These are phyloP conservation scores for Lyophyllum shimeji DNA, from an alignment of 768 basidiomycete species.

Conservation along the genomic window DNA sequence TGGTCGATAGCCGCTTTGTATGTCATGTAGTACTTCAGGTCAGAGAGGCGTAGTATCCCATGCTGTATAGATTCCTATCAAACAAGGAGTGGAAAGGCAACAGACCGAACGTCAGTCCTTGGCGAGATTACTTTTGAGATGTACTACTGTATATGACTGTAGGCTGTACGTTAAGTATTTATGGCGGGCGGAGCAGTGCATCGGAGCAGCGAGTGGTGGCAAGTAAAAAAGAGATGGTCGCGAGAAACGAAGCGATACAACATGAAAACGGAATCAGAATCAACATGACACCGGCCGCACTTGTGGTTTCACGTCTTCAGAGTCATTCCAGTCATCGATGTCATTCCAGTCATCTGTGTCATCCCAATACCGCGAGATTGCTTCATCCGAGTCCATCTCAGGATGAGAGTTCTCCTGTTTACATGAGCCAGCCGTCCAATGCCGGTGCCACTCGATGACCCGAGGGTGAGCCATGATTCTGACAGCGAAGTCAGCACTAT, in stretches of 20 bases:
- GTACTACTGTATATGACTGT: no score
- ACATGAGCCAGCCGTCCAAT: constrained; percentile 30
- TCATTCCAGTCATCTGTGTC: not conserved
- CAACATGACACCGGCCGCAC: not conserved
- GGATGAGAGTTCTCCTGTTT: not conserved
- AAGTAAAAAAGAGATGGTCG: not conserved
- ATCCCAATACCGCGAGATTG: constrained; percentile 15
- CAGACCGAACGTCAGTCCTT: no score
- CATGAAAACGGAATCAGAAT: not conserved
- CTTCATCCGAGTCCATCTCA: constrained; percentile 24
- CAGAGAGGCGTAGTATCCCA: not conserved
- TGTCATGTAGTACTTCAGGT: not conserved
- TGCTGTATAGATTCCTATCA: no score
- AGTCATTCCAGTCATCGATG: not conserved
- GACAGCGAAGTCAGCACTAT: not conserved
- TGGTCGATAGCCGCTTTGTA: not conserved
- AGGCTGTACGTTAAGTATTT: no score
- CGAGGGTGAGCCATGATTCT: constrained; percentile 61
- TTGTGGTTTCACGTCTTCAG: not conserved
- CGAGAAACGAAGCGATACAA: not conserved
- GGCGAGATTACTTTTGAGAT: no score
- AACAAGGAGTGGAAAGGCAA: no score
- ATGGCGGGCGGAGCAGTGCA: no score
- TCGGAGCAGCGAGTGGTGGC: no score
- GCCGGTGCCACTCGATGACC: constrained; percentile 52